A percentile compares a stretch with the other conserved stretches of the same genome.
These are phyloP conservation scores for Ophioceras dolichostomum DNA, from an alignment of 2,329 filamentous ascomycete genomes.

Conservation along the genomic window DNA sequence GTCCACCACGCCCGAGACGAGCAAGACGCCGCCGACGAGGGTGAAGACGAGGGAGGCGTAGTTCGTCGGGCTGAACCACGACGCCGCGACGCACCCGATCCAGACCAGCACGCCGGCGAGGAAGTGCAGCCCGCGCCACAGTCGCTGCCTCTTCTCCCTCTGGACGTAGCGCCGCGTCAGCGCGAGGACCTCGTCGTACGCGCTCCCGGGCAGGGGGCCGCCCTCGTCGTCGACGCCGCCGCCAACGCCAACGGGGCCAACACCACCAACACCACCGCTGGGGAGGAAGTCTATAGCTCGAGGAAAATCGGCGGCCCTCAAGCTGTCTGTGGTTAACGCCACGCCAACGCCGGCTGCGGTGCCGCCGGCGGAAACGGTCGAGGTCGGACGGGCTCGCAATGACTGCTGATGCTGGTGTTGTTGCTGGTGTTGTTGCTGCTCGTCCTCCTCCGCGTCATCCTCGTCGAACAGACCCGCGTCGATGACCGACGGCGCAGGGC, in stretches of 20 bases:
- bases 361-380: slow-evolving; percentile 8
- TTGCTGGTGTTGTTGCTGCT: slow-evolving; percentile 5
- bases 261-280: neutral
- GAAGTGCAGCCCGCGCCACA: slow-evolving; percentile 65
- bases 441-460: slow-evolving; percentile 6
- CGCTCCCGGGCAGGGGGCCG: slow-evolving; percentile 8
- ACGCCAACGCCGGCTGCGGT: neutral
- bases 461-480: slow-evolving; percentile 1
- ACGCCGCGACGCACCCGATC: slow-evolving; percentile 62
- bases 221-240: neutral
- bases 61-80: slow-evolving; percentile 67
- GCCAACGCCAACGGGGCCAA: neutral
- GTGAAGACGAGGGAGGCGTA: slow-evolving; percentile 73
- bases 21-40: slow-evolving; percentile 64
- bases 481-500: slow-evolving; percentile 15
- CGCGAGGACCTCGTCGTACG: slow-evolving; percentile 55
- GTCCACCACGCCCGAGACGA: slow-evolving; percentile 68
- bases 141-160: slow-evolving; percentile 62
- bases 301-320: neutral
- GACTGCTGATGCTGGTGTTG: slow-evolving; percentile 10
- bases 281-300: too few species aligned
- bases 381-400: too few species aligned
- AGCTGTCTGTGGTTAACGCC: neutral
- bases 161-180: slow-evolving; percentile 55
- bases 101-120: slow-evolving; percentile 51